Base-by-base conservation (phyloP, 2,329 filamentous ascomycete genomes). In the Simplicillium sp. region DNA sequence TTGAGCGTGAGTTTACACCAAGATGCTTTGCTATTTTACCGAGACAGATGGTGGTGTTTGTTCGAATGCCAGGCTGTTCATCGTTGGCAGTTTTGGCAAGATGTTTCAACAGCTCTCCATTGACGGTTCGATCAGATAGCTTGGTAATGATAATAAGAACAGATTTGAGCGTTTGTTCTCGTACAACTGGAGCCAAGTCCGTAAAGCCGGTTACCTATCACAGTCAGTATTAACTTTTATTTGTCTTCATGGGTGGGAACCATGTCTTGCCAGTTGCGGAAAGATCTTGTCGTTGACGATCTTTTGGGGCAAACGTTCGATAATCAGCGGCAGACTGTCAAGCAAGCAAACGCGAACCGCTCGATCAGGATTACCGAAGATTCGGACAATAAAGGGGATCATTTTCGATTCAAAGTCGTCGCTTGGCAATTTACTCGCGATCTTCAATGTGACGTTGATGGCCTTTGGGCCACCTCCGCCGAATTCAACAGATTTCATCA, bases 401-500 rank as follows among this genome's bases (percentile, higher is more conserved):
- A 98, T 77, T 46, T 82, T 84, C 7, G 76, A 59, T 36, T 94
- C 85, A 58, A 94, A 98, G 58, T 98, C 92, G 9, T 97, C 92
- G 45, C 83, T 82, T 3, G 85, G 79, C 33, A 98, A 68, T 56
- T 95, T 97, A 7, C 80, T 70, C 4, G 87, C 80, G 51, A 98
- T 96, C 56, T 94, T 94, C 69, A 97, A 80, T 33, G 95, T 86
- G 2, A 94, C 80, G 1, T 73, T 67, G 44, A 98, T 85, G 1
- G 94, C 89, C 55, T 94, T 94, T 0, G 90, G 86, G 0, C 92
- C 92, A 20, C 92, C 92, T 11, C 90, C 92, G 7, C 92, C 92
- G 59, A 96, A 98, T 55, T 98, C 92, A n/a, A 97, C 88, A 0
- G 89, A 95, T 57, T 97, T 98, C n/a, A 98, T 73, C 25, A 98